Conservation (phyloP, 495 filamentous ascomycete species). For the Aspergillus nanangensis region DNA sequence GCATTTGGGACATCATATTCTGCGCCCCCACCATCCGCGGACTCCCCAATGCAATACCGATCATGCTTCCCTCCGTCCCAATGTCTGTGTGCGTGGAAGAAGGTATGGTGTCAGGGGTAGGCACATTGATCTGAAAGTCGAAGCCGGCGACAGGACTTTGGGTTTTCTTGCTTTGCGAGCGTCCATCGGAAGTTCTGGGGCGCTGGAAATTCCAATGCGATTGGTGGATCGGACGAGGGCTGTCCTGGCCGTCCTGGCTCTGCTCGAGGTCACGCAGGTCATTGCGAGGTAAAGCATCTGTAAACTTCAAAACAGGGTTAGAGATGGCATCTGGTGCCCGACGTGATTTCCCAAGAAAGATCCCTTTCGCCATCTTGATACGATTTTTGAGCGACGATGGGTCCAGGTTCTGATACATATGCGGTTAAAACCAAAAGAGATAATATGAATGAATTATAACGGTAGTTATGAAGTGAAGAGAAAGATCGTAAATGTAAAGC, state of each 20-base stretch:
- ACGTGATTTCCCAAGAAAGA: constrained; percentile 27
- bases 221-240: constrained; percentile 7
- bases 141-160: constrained; percentile 21
- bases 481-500: too few relatives aligned
- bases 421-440: too few relatives aligned
- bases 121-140: constrained; percentile 33
- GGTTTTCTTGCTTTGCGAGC: constrained; percentile 12
- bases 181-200: constrained; percentile 17
- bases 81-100: constrained; percentile 6
- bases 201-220: constrained; percentile 20
- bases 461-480: background rate
- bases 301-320: constrained; percentile 28
- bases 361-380: constrained; percentile 23
- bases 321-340: constrained; percentile 26
- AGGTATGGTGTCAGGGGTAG: constrained; percentile 22
- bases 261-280: constrained; percentile 21
- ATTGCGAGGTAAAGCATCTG: constrained; percentile 31
- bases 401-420: background rate
- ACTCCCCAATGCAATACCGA: constrained; percentile 53
- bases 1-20: constrained; percentile 15
- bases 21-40: constrained; percentile 34
- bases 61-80: constrained; percentile 29
- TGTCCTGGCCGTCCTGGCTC: constrained; percentile 4
- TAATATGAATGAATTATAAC: too few relatives aligned
- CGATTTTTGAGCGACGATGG: background rate